Conservation (phyloP, 345 rosid genomes). For the Nasturtium officinale region DNA sequence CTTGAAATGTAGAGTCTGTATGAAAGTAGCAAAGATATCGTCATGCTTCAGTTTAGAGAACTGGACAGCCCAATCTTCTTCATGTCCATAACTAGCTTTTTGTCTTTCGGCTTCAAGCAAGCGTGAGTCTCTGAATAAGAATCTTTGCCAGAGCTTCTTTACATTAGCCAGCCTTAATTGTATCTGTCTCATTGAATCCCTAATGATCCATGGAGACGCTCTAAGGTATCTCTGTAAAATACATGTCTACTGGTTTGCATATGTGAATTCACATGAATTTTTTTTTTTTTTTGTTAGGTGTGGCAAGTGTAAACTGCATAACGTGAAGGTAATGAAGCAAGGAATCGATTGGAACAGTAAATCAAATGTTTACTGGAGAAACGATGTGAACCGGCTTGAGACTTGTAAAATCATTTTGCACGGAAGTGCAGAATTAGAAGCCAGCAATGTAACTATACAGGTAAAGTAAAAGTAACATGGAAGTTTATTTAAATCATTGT, state of each 20-base stretch:
- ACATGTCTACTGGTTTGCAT: neutral
- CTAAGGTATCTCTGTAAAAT: conserved; percentile 12
- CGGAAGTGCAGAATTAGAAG: conserved; percentile 96
- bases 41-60: conserved; percentile 65
- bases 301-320: conserved; percentile 80
- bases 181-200: conserved; percentile 76
- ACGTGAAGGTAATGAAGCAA: conserved; percentile 68
- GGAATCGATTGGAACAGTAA: conserved; percentile 80
- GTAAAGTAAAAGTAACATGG: conserved; percentile 36
- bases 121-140: conserved; percentile 73
- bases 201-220: no score
- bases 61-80: conserved; percentile 73
- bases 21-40: conserved; percentile 76
- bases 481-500: neutral
- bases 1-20: conserved; percentile 83
- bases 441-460: conserved; percentile 67
- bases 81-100: conserved; percentile 46
- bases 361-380: conserved; percentile 87
- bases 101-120: conserved; percentile 93
- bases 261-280: neutral
- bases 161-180: conserved; percentile 67
- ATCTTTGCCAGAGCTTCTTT: conserved; percentile 85
- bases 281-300: conserved; percentile 52
- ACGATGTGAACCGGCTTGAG: conserved; percentile 66
- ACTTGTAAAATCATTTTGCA: conserved; percentile 69